These are phyloP conservation scores for Eustoma russellianum DNA, from an alignment of 257 asterid species.

Conservation along the genomic window DNA sequence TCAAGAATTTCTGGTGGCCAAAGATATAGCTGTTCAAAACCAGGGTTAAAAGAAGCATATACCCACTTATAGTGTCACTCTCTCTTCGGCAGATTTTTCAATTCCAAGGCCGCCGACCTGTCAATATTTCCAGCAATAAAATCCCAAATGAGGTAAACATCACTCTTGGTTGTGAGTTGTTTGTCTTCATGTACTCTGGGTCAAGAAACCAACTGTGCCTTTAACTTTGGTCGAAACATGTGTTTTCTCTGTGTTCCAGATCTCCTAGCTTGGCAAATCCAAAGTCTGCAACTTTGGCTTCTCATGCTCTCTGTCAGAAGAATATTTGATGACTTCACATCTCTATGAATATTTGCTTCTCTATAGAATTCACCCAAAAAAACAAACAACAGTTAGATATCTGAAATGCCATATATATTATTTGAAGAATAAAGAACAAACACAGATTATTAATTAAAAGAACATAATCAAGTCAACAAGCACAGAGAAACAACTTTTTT, in stretches of 20 bases:
- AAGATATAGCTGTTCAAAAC: neutral
- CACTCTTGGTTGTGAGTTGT: slow-evolving; percentile 82
- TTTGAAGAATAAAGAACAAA: neutral
- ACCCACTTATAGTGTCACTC: slow-evolving; percentile 94
- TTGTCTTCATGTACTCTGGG: slow-evolving; percentile 92
- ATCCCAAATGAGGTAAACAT: slow-evolving; percentile 93
- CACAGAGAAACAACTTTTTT: too few relatives aligned
- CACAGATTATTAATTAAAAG: neutral
- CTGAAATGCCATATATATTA: neutral
- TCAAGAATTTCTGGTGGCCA: neutral
- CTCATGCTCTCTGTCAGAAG: slow-evolving; percentile 85
- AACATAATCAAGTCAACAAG: neutral
- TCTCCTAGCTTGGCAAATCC: slow-evolving; percentile 89
- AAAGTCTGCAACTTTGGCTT: slow-evolving; percentile 92
- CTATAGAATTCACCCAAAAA: slow-evolving; percentile 23
- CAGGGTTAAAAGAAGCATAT: slow-evolving; percentile 14
- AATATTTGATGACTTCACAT: slow-evolving; percentile 91
- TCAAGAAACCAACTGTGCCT: slow-evolving; percentile 97
- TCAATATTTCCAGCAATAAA: slow-evolving; percentile 65
- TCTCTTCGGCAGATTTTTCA: slow-evolving; percentile 58
- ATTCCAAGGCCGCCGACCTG: slow-evolving; percentile 94
- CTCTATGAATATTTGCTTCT: slow-evolving; percentile 99
- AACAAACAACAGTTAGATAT: slow-evolving; percentile 1
- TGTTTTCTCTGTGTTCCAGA: slow-evolving; percentile 61
- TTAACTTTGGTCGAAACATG: slow-evolving; percentile 83